Base-by-base conservation (phyloP, 768 basidiomycete species). In the Chiua virens region DNA sequence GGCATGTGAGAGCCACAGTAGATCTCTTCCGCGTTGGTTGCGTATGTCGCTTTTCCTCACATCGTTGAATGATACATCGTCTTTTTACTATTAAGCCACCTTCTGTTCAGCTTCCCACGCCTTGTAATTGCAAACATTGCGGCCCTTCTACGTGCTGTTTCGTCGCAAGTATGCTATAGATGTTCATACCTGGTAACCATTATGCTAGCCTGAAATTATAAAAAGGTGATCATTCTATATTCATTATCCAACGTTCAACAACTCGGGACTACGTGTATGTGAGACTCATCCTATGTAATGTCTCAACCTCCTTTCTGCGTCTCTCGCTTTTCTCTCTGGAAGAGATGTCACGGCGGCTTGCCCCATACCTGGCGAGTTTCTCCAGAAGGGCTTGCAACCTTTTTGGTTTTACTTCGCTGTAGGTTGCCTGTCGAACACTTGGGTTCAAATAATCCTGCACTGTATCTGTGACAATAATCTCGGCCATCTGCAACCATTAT, bases 371-470 rank as follows among this genome's bases (percentile, higher is more conserved):
- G 3, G 85, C 82, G 37, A 94, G 73, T 68, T 93, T 93, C 59
- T 92, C 89, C 8, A 94, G 76, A 41, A 94, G 68, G 3, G 82
- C 74, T 48, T 88, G 85, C 38, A 94, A 70, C 44, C 81, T 79
- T 61, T 86, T 90, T 14, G 85, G 82, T 60, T 84, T 86, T 42
- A 93, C 81, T 44, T 71, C 70, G 21, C 73, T 65, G 61, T 87
- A 92, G 4, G 82, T 82, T 25, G 81, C 74, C 56, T 85, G 86
- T 46, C 90, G 84, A 53, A 79, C 73, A 22, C 77, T 75, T 1
- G 91, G 83, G 20, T 87, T 79, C 25, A 96, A 77, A 70, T 85
- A 98, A 58, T 91, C 86, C 52, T 86, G 83, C 18, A 96, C 84
- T 1, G 80, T 78, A 60, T 92, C 82, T 30, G 80, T 73, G 50